Evolutionary conservation across 345 rosid genomes (phyloP).

Genomic region (Brassica cretica): DNA sequence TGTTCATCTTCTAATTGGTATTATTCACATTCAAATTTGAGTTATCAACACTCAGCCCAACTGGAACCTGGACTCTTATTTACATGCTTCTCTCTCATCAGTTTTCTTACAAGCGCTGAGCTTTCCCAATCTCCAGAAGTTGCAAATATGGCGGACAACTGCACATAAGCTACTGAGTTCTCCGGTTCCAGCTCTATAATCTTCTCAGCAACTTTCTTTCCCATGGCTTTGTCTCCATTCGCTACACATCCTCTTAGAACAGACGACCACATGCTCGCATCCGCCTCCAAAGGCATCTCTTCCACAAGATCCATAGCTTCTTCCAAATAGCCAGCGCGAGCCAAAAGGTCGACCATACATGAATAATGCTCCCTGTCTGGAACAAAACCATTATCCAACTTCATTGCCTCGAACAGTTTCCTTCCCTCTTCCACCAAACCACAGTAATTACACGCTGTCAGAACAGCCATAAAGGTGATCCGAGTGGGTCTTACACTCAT

Average conservation of each 20-base stretch:
- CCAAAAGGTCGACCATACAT: constrained; percentile 78
- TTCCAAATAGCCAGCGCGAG: constrained; percentile 70
- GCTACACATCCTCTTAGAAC: constrained; percentile 75
- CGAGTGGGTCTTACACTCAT: constrained; percentile 64
- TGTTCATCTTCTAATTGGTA: not conserved
- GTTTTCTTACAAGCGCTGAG: constrained; percentile 53
- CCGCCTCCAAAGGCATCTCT: constrained; percentile 61
- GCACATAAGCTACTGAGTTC: constrained; percentile 72
- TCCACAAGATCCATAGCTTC: constrained; percentile 62
- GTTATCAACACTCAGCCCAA: constrained; percentile 36
- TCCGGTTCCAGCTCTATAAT: constrained; percentile 80
- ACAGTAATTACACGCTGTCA: constrained; percentile 82
- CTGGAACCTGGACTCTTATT: constrained; percentile 33
- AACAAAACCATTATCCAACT: constrained; percentile 50
- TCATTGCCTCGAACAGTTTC: constrained; percentile 65
- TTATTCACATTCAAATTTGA: not conserved
- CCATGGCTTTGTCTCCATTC: constrained; percentile 63
- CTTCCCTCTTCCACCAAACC: constrained; percentile 76
- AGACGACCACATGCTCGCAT: constrained; percentile 74
- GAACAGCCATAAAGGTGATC: constrained; percentile 61
- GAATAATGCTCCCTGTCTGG: constrained; percentile 76
- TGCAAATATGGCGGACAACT: constrained; percentile 66
- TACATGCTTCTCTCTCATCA: constrained; percentile 27
- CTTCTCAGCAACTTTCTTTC: constrained; percentile 63
- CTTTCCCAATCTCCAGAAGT: constrained; percentile 79